These are phyloP conservation scores for Nemania serpens DNA, from an alignment of 2,329 filamentous ascomycete genomes.

Conservation along the genomic window DNA sequence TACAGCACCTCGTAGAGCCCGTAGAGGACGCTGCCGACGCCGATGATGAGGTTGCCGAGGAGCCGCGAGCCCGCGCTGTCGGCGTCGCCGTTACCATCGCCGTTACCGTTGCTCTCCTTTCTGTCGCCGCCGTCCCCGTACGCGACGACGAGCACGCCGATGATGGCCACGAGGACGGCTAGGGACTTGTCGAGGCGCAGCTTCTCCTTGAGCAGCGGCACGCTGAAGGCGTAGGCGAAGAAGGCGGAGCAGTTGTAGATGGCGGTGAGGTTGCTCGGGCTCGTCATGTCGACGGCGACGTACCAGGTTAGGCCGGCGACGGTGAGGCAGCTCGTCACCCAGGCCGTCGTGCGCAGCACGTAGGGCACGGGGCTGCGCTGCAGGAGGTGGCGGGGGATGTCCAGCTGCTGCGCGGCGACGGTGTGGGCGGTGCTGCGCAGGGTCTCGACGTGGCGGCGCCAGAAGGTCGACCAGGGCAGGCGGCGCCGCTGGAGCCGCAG, in stretches of 20 bases:
- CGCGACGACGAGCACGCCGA: slow-evolving; percentile 90
- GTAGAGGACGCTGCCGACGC: slow-evolving; percentile 87
- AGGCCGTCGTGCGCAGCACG: slow-evolving; percentile 76
- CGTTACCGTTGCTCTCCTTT: too few species aligned
- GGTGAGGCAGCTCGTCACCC: slow-evolving; percentile 84
- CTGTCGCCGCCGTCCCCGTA: slow-evolving; percentile 76
- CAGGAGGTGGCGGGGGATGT: slow-evolving; percentile 56
- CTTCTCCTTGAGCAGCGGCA: slow-evolving; percentile 85
- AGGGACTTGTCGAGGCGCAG: slow-evolving; percentile 82
- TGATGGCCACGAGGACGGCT: slow-evolving; percentile 84
- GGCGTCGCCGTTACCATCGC: slow-evolving; percentile 42
- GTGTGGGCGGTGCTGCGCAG: slow-evolving; percentile 69
- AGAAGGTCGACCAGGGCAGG: slow-evolving; percentile 82
- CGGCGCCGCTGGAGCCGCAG: slow-evolving; percentile 79
- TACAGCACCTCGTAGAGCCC: slow-evolving; percentile 97
- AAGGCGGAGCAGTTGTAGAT: slow-evolving; percentile 99
- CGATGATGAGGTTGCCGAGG: slow-evolving; percentile 89
- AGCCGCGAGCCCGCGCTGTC: slow-evolving; percentile 65
- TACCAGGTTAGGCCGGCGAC: slow-evolving; percentile 95
- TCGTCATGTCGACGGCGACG: slow-evolving; percentile 90
- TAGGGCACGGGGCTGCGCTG: slow-evolving; percentile 62
- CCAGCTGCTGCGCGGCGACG: slow-evolving; percentile 79
- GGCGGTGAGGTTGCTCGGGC: slow-evolving; percentile 88
- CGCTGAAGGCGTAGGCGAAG: slow-evolving; percentile 96
- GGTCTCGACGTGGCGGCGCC: slow-evolving; percentile 65